phyloP scores from a whole-genome alignment of 208 protist species.

The Acanthamoeba healyi region DNA sequence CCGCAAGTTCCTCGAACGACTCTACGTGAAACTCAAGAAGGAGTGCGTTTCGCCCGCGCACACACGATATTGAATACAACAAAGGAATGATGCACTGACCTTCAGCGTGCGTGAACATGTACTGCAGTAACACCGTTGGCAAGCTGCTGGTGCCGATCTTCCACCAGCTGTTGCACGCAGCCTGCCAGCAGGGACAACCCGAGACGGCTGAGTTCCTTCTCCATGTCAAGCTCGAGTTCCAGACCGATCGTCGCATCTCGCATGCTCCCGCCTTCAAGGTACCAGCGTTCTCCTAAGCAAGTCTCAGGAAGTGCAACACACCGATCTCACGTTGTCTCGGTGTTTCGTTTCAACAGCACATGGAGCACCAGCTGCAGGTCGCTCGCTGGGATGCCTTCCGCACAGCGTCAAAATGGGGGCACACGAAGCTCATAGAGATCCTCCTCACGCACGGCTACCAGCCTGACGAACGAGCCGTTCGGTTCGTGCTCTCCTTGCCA shows the following conservation, averaged over 20 bases:
- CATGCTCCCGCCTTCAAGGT: slow-evolving; percentile 19
- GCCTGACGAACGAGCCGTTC: not conserved
- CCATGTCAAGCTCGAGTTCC: not conserved
- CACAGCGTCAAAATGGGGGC: slow-evolving; percentile 23
- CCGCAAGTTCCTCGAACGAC: slow-evolving; percentile 18
- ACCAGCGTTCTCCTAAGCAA: not conserved
- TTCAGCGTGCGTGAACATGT: too few species aligned
- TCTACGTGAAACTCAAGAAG: slow-evolving; percentile 1
- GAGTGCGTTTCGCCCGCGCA: not conserved
- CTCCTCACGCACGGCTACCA: slow-evolving; percentile 41
- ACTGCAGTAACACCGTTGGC: not conserved
- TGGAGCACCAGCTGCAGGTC: slow-evolving; percentile 23
- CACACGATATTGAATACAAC: not conserved
- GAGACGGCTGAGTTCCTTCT: slow-evolving; percentile 26
- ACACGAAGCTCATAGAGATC: slow-evolving; percentile 21
- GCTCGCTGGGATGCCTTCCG: slow-evolving; percentile 34
- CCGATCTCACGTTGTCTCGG: too few species aligned
- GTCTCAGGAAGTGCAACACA: too few species aligned
- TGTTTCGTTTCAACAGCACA: not conserved
- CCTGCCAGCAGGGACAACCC: slow-evolving; percentile 15
- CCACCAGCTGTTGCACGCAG: slow-evolving; percentile 30
- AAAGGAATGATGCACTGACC: too few species aligned
- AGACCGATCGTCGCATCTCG: not conserved
- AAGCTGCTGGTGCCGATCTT: slow-evolving; percentile 31
- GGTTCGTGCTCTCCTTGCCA: not conserved